Base-by-base conservation (phyloP, 257 asterid species). In the Nicotiana benthamiana region DNA sequence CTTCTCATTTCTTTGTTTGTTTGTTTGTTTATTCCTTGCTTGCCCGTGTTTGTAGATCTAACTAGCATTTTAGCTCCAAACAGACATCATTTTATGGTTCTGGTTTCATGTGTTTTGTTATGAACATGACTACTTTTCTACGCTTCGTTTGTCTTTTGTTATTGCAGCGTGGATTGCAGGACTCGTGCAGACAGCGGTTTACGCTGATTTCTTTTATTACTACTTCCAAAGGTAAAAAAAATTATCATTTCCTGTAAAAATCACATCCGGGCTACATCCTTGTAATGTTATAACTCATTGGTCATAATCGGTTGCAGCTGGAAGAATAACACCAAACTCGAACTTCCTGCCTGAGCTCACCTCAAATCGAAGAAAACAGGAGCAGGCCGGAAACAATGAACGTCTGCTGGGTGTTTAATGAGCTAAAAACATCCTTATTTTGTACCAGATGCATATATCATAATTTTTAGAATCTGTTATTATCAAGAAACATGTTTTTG, bases 131-230 rank as follows among this genome's bases (percentile, higher is more conserved):
- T 0, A 74, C 40, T 48, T 74, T 36, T 0, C 52, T 9, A 2
- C 18, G 51, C 48, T 64, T 16, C 24, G 43, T 68, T 75, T 46
- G 80, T 77, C 80, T 75, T 75, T 64, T 75, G 59, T 20, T 17
- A 15, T 76, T 30, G 87, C 93, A 93, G 97, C 96, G 80, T 93
- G 97, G 97, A 87, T 90, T 75, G 83, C 97, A 8, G 97, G 97
- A 66, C 89, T 93, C 17, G 89, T 88, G 76, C 97, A 93, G 85
- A 93, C 97, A 57, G 84, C 89, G 62, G 93, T 93, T 46, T 93
- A 92, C 54, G 97, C 94, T 20, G 97, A 93, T 90, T 93, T 93
- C 93, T 93, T 93, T 86, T 93, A 92, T 72, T 93, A 93, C 80
- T 93, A 93, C 93, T 90, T 92, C 91, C 95, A 89, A 87, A 93